Conservation (phyloP, 1,284 basidiomycete genomes). For the Bjerkandera adusta region DNA sequence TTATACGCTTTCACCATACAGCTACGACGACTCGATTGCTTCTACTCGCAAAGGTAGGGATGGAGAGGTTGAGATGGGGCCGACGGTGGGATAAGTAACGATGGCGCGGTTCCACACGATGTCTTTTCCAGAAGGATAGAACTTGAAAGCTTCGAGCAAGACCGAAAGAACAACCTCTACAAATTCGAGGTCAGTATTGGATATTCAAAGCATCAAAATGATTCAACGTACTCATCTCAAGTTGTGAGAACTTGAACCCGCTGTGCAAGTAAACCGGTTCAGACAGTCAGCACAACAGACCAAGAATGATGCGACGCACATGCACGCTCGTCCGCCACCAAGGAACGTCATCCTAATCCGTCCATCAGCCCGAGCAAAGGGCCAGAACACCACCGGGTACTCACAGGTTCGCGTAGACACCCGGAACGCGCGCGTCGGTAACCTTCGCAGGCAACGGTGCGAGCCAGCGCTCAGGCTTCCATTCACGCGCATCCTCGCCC, state of each 20-base stretch:
- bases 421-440: constrained; percentile 20
- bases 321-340: constrained; percentile 33
- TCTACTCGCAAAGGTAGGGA: constrained; percentile 2
- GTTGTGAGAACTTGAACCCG: constrained; percentile 34
- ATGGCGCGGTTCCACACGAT: constrained; percentile 27
- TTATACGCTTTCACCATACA: too few species aligned
- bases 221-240: constrained; percentile 31
- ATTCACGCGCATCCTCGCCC: constrained; percentile 53
- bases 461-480: constrained; percentile 37
- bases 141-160: constrained; percentile 11
- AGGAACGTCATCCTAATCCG: constrained; percentile 35
- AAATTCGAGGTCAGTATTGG: background rate
- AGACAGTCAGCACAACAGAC: background rate
- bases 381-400: constrained; percentile 6
- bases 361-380: background rate
- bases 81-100: constrained; percentile 24
- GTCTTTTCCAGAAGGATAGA: constrained; percentile 14
- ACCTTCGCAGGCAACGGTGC: constrained; percentile 19
- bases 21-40: too few species aligned
- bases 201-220: background rate
- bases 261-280: constrained; percentile 16
- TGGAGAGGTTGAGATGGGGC: constrained; percentile 22
- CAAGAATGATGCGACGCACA: constrained; percentile 22
- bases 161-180: constrained; percentile 14
- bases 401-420: constrained; percentile 25